These are phyloP conservation scores for Russula griseocarnosa DNA, from an alignment of 768 basidiomycete species.

Conservation along the genomic window DNA sequence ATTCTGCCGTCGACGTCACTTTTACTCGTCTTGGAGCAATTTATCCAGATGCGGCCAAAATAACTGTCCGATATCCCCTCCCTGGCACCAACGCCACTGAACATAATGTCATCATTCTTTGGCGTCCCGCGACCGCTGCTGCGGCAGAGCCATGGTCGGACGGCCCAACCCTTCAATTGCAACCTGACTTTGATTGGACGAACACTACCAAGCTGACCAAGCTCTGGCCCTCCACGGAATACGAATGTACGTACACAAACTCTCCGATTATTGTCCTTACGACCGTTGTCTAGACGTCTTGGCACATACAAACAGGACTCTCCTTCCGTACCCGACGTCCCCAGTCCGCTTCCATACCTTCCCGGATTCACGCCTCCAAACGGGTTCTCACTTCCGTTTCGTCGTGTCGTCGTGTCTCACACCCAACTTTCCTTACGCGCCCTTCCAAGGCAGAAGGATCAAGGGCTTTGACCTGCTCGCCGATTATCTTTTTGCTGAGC, in stretches of 20 bases:
- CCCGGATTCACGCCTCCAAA: slow-evolving; percentile 59
- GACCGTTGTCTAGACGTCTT: slow-evolving; percentile 40
- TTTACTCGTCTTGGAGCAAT: slow-evolving; percentile 73
- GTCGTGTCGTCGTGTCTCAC: slow-evolving; percentile 61
- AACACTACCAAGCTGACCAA: slow-evolving; percentile 48
- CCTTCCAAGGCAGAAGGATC: slow-evolving; percentile 49
- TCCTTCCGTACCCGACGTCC: slow-evolving; percentile 46
- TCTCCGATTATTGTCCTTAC: slow-evolving; percentile 6
- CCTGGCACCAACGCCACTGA: slow-evolving; percentile 33
- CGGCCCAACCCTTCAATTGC: slow-evolving; percentile 49
- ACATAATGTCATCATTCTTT: slow-evolving; percentile 41
- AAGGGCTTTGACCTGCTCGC: slow-evolving; percentile 63
- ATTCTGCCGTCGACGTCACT: slow-evolving; percentile 49
- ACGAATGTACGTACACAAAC: slow-evolving; percentile 55
- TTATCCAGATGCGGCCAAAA: slow-evolving; percentile 57
- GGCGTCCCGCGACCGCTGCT: slow-evolving; percentile 36
- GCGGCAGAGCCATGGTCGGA: slow-evolving; percentile 46
- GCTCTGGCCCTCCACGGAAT: slow-evolving; percentile 66
- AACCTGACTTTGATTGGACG: slow-evolving; percentile 53
- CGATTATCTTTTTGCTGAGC: slow-evolving; percentile 44
- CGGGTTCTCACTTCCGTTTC: slow-evolving; percentile 61
- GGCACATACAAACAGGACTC: slow-evolving; percentile 40
- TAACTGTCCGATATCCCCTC: slow-evolving; percentile 57
- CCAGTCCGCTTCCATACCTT: slow-evolving; percentile 68
- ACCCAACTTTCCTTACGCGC: slow-evolving; percentile 72